A percentile compares a stretch with the other conserved stretches of the same genome.
These are phyloP conservation scores for Epichloe bromicola DNA, from an alignment of 2,329 filamentous ascomycete species.

Conservation along the genomic window DNA sequence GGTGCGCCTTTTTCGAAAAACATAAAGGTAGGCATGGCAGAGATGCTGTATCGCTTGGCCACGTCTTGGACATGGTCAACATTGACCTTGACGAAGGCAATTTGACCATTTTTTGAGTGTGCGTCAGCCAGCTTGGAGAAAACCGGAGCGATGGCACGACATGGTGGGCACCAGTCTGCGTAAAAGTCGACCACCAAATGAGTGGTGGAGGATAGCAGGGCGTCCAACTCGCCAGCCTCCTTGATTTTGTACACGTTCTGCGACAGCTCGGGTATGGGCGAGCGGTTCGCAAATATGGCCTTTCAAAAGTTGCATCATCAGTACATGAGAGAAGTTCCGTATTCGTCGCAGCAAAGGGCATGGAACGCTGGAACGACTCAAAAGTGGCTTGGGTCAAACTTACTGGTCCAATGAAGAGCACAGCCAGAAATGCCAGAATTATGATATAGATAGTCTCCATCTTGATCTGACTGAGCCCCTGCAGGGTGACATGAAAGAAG, in stretches of 20 bases:
- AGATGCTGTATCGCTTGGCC: conserved; percentile 59
- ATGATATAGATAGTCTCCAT: neutral
- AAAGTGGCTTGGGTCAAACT: neutral
- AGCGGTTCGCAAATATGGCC: neutral
- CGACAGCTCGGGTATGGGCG: conserved; percentile 27
- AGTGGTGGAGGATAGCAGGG: conserved; percentile 25
- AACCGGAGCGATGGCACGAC: conserved; percentile 33
- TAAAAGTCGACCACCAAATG: conserved; percentile 36
- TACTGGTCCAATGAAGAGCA: neutral
- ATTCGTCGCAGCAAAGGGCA: neutral
- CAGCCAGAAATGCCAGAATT: neutral
- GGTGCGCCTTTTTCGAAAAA: conserved; percentile 68
- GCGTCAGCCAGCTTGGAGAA: conserved; percentile 35
- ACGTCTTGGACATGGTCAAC: conserved; percentile 13
- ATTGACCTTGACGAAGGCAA: conserved; percentile 11
- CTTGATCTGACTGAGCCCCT: neutral
- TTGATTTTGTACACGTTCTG: conserved; percentile 23
- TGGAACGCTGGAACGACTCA: neutral
- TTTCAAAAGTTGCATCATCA: neutral
- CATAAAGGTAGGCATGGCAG: conserved; percentile 88
- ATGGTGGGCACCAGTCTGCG: conserved; percentile 38
- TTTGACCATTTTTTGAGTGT: conserved; percentile 11
- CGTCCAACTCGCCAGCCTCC: conserved; percentile 19
- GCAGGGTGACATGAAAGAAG: neutral
- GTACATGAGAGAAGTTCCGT: neutral